A percentile compares a stretch with the other conserved stretches of the same genome.
phyloP scores from a whole-genome alignment of 176 grass and related monocot genomes.

The Poa annua region DNA sequence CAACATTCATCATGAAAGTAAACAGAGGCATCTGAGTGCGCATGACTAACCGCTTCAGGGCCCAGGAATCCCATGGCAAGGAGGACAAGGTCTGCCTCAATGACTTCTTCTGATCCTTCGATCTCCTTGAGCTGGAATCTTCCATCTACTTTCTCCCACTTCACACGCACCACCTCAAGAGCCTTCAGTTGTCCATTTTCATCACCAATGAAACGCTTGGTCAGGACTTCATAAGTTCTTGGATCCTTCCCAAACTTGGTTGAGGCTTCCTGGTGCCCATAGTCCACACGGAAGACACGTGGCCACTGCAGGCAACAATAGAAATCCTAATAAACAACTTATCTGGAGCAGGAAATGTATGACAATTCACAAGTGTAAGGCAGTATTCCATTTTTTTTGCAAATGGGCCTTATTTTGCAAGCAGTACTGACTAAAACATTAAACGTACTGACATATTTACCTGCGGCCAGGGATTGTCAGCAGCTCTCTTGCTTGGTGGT shows the following conservation, averaged over 20 bases:
- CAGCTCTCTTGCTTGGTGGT: conserved; percentile 74
- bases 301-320: conserved; percentile 73
- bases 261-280: conserved; percentile 91
- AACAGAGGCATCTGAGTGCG: not conserved
- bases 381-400: not conserved
- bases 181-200: conserved; percentile 85
- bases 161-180: conserved; percentile 73
- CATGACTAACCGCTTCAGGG: conserved; percentile 73
- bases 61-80: conserved; percentile 98
- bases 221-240: conserved; percentile 83
- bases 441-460: conserved; percentile 37
- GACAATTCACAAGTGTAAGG: conserved; percentile 1
- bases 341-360: conserved; percentile 19
- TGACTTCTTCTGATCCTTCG: conserved; percentile 76
- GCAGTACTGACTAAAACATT: not conserved
- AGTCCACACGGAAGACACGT: conserved; percentile 85
- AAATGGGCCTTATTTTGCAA: conserved; percentile 2
- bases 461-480: conserved; percentile 94
- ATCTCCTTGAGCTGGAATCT: conserved; percentile 76
- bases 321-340: conserved; percentile 33
- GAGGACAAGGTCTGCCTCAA: conserved; percentile 94
- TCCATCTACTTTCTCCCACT: conserved; percentile 75
- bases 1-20: not conserved
- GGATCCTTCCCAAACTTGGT: conserved; percentile 92
- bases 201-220: conserved; percentile 83